phyloP scores from a whole-genome alignment of 1,284 basidiomycete species.

The Leucoagaricus sp. region DNA sequence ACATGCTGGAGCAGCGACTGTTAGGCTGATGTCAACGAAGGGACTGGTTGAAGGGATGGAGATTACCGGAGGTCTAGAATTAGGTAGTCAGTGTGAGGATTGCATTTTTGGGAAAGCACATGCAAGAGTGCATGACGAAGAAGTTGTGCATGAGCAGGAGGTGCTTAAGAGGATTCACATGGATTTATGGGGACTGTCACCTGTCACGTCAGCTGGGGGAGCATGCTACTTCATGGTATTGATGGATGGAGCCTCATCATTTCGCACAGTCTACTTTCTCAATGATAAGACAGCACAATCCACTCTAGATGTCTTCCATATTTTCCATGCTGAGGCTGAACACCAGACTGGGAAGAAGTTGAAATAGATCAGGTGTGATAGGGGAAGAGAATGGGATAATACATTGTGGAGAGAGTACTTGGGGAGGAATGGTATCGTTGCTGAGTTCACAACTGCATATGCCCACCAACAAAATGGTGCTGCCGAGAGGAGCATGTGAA shows the following conservation, averaged over 20 bases:
- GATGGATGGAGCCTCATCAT: constrained; percentile 16
- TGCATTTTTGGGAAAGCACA: constrained; percentile 25
- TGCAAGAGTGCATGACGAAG: constrained; percentile 21
- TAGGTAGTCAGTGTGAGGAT: constrained; percentile 19
- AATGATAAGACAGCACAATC: background rate
- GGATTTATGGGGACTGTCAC: constrained; percentile 24
- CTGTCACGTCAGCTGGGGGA: constrained; percentile 18
- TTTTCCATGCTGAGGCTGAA: constrained; percentile 20
- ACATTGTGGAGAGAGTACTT: too few relatives aligned
- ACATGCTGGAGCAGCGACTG: constrained; percentile 16
- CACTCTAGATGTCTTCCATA: constrained; percentile 17
- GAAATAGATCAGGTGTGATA: too few relatives aligned
- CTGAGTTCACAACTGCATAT: too few relatives aligned
- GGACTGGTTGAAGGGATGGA: constrained; percentile 21
- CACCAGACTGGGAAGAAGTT: too few relatives aligned
- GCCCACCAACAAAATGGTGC: too few relatives aligned
- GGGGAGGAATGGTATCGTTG: too few relatives aligned
- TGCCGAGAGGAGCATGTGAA: too few relatives aligned
- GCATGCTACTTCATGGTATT: constrained; percentile 17
- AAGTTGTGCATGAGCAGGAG: constrained; percentile 13
- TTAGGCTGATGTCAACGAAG: constrained; percentile 15
- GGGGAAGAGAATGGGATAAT: too few relatives aligned
- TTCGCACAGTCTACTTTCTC: background rate
- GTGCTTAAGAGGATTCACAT: constrained; percentile 20
- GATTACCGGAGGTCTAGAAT: constrained; percentile 6